Base-by-base conservation (phyloP, 768 basidiomycete genomes). In the Suillus lakei region DNA sequence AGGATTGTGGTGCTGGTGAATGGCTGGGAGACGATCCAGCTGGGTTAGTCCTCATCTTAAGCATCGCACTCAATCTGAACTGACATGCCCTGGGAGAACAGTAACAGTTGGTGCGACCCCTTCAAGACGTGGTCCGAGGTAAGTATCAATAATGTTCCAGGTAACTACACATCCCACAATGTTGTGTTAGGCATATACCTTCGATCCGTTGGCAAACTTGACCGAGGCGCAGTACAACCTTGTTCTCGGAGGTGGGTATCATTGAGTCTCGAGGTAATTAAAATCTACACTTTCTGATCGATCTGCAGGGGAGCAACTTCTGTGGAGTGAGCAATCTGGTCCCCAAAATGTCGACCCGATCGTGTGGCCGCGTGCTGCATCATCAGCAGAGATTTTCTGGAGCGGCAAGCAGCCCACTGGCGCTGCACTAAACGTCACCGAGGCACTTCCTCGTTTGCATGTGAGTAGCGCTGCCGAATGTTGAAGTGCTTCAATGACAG, bases 71-170 rank as follows among this genome's bases (percentile, higher is more conserved):
- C 9, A 4, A n/a, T 12, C 34, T 53, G 44, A 30, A 59, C 65
- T 51, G 67, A 54, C 46, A 12, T 34, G 16, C 44, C 36, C 34
- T 26, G 5, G 56, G 56, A 39, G 8, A 58, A 66, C 48, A 84
- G 86, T 5, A 86, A 86, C 66, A 88, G 86, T 69, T 92, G 91
- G 89, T 91, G 89, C 71, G 89, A 89, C 69, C 89, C 90, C 0
- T 92, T 89, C 86, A 92, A 92, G 76, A 87, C 87, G 7, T 94
- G 92, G 92, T 87, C 90, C 71, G 84, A 86, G 77, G 89, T 90
- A 62, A 70, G 65, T 64, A 62, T 68, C 32, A 32, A 61, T 36
- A 32, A 61, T 36, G 28, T 36, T 10, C 28, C 44, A 8, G 34
- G 39, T 8, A 41, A 43, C 34, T 38, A 54, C 12, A 68, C 61